Conservation (phyloP, 2,329 filamentous ascomycete species). For the Trichothecium roseum region DNA sequence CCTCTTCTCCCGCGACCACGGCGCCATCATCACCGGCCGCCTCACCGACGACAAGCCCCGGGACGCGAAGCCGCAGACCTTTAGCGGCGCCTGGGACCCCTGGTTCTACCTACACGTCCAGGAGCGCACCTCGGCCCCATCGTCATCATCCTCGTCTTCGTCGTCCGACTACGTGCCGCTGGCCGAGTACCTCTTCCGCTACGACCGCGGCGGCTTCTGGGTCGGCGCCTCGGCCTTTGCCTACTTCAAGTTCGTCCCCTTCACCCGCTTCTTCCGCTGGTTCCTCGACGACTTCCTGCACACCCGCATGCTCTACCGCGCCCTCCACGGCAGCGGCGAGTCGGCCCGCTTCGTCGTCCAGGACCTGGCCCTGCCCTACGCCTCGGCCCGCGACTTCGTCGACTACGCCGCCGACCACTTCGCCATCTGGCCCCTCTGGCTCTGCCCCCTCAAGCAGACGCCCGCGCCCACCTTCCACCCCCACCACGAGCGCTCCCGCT, state of each 20-base stretch:
- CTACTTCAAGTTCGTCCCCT: slow-evolving; percentile 56
- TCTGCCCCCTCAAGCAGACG: slow-evolving; percentile 43
- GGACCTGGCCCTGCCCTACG: slow-evolving; percentile 51
- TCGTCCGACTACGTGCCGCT: slow-evolving; percentile 50
- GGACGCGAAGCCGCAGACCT: slow-evolving; percentile 36
- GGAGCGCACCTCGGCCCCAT: slow-evolving; percentile 19
- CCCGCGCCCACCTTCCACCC: slow-evolving; percentile 45
- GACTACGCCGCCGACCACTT: slow-evolving; percentile 41
- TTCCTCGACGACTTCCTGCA: slow-evolving; percentile 63
- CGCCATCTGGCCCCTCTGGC: slow-evolving; percentile 50
- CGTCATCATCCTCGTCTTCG: slow-evolving; percentile 4
- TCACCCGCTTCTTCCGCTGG: slow-evolving; percentile 55
- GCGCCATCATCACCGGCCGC: slow-evolving; percentile 56
- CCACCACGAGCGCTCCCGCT: slow-evolving; percentile 23
- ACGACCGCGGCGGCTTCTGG: slow-evolving; percentile 69
- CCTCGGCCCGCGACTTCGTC: slow-evolving; percentile 39
- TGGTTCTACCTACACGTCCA: slow-evolving; percentile 70
- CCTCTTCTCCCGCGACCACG: slow-evolving; percentile 48
- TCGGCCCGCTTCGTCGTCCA: slow-evolving; percentile 57
- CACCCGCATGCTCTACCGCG: slow-evolving; percentile 65
- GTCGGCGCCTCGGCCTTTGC: slow-evolving; percentile 54
- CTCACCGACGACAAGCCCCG: slow-evolving; percentile 43
- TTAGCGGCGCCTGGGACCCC: slow-evolving; percentile 51
- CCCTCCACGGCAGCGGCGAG: slow-evolving; percentile 57
- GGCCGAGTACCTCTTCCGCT: slow-evolving; percentile 65